Percentiles rank a stretch among this genome's conserved stretches.
These are phyloP conservation scores for Clarireedia sp. DNA, from an alignment of 2,329 filamentous ascomycete species.

Conservation along the genomic window DNA sequence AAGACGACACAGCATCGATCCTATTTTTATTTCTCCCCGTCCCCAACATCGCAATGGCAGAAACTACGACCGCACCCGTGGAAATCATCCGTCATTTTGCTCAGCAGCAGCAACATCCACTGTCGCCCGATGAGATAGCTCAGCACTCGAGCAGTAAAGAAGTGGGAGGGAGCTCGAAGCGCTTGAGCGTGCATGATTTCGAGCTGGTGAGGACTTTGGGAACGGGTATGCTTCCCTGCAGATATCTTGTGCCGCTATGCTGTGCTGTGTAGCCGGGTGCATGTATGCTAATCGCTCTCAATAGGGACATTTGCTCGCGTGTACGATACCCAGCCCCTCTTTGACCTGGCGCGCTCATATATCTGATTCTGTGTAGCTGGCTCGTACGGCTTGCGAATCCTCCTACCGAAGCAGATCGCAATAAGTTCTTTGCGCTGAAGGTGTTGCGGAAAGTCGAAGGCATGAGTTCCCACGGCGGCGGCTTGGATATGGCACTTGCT, in stretches of 20 bases:
- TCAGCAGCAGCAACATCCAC: constrained; percentile 15
- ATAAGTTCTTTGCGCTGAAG: constrained; percentile 73
- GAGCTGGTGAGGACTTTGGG: constrained; percentile 67
- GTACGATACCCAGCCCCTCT: constrained; percentile 5
- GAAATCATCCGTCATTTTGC: constrained; percentile 25
- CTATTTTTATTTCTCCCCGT: not conserved
- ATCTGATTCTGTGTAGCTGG: constrained; percentile 35
- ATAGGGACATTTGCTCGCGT: constrained; percentile 75
- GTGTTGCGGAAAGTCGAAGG: constrained; percentile 62
- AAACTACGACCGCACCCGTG: constrained; percentile 7
- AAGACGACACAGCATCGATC: no score
- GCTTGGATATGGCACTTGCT: not conserved
- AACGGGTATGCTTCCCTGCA: constrained; percentile 47
- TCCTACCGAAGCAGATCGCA: constrained; percentile 42
- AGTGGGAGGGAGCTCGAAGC: constrained; percentile 22
- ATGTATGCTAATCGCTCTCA: constrained; percentile 9
- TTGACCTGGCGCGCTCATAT: not conserved
- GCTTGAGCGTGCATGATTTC: constrained; percentile 51
- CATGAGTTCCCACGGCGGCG: constrained; percentile 12
- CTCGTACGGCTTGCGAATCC: constrained; percentile 58
- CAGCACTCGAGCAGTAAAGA: constrained; percentile 23
- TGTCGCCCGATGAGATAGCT: constrained; percentile 21
- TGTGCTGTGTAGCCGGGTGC: constrained; percentile 5
- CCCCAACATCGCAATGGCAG: not conserved
- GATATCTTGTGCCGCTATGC: not conserved